Conservation (phyloP, 352 stramenopile genomes). For the Saprolegnia diclina region DNA sequence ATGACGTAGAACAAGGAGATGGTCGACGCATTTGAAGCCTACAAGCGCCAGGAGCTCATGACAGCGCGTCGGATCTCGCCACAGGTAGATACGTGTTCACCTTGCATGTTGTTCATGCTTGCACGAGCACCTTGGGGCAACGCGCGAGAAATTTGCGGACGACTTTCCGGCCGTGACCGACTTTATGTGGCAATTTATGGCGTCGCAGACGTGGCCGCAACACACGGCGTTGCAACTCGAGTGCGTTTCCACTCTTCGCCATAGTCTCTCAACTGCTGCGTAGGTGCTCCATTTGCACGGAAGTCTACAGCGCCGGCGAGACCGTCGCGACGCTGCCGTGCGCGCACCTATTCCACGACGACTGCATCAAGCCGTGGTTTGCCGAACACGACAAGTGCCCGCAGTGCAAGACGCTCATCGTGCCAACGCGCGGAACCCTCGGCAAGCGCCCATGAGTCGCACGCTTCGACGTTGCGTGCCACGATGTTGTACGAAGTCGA, state of each 20-base stretch:
- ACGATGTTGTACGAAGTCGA: too few species aligned
- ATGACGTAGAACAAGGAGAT: too few species aligned
- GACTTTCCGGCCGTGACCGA: not conserved
- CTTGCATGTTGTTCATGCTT: too few species aligned
- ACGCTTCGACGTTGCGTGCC: too few species aligned
- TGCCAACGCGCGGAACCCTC: too few species aligned
- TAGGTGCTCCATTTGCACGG: conserved; percentile 20
- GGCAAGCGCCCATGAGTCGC: too few species aligned
- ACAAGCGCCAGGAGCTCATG: too few species aligned
- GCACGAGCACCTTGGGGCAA: not conserved
- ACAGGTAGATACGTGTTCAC: too few species aligned
- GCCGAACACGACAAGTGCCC: conserved; percentile 8
- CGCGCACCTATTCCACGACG: conserved; percentile 17
- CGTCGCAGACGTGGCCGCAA: not conserved
- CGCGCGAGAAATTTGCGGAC: not conserved
- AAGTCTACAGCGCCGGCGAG: not conserved
- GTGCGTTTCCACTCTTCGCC: not conserved
- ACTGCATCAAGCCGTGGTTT: conserved; percentile 14
- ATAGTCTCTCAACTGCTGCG: not conserved
- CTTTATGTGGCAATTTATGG: not conserved
- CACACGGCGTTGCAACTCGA: not conserved
- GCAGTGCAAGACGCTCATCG: conserved; percentile 13
- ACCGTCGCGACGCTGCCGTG: conserved; percentile 14
- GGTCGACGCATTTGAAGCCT: too few species aligned
- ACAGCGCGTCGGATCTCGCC: too few species aligned